A percentile compares a stretch with the other conserved stretches of the same genome.
Evolutionary conservation across 495 filamentous ascomycete genomes (phyloP).

Genomic region (Aspergillus incahuasiensis): DNA sequence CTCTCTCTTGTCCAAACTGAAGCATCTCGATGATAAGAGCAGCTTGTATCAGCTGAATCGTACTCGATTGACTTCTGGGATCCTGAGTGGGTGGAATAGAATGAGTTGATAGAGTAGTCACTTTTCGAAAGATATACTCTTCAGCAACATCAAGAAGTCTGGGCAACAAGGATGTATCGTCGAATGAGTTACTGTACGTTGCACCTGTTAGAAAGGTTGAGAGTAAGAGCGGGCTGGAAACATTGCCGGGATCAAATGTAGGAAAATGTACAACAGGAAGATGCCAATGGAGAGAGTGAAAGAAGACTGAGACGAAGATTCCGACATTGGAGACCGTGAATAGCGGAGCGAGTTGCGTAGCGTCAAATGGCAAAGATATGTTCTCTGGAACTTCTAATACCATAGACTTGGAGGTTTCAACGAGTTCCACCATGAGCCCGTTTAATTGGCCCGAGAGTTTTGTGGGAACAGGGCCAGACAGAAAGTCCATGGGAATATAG

Average conservation of each 20-base stretch:
- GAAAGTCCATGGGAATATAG: constrained; percentile 17
- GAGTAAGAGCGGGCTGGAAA: constrained; percentile 31
- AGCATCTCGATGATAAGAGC: constrained; percentile 40
- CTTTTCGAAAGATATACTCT: constrained; percentile 34
- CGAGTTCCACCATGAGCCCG: constrained; percentile 26
- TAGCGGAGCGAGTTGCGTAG: not conserved
- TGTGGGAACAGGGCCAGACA: constrained; percentile 19
- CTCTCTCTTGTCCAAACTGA: constrained; percentile 33
- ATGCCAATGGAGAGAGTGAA: constrained; percentile 38
- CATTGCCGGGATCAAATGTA: constrained; percentile 27
- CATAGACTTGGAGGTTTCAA: constrained; percentile 35
- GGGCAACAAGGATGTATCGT: constrained; percentile 20
- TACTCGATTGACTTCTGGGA: constrained; percentile 11
- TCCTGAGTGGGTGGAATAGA: constrained; percentile 3
- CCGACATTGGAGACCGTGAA: constrained; percentile 32
- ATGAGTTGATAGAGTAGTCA: constrained; percentile 20
- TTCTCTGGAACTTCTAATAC: not conserved
- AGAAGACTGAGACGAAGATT: constrained; percentile 34
- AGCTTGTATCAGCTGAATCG: constrained; percentile 31
- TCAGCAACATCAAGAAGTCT: constrained; percentile 36
- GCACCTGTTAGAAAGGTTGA: constrained; percentile 35
- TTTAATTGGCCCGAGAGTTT: constrained; percentile 30
- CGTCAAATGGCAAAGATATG: not conserved
- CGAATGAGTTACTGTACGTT: constrained; percentile 24
- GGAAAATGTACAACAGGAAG: constrained; percentile 38